Percentiles rank a stretch among this genome's conserved stretches.
These are phyloP conservation scores for Termitomyces titanicus DNA, from an alignment of 768 basidiomycete species.

Conservation along the genomic window DNA sequence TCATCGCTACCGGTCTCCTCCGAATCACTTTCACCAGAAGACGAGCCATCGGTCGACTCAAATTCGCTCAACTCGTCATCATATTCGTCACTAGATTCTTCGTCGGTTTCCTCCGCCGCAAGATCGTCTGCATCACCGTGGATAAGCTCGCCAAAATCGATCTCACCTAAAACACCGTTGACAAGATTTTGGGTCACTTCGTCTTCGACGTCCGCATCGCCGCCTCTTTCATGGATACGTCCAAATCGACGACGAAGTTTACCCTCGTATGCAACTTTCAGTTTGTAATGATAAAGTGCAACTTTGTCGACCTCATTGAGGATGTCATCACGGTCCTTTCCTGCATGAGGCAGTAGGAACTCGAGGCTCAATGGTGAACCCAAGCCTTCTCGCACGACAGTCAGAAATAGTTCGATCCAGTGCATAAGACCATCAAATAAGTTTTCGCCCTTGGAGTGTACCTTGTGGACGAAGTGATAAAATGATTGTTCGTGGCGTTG, in stretches of 20 bases:
- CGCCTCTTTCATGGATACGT: slow-evolving; percentile 39
- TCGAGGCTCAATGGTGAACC: slow-evolving; percentile 78
- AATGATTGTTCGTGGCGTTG: slow-evolving; percentile 93
- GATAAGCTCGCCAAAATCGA: slow-evolving; percentile 79
- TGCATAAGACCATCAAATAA: slow-evolving; percentile 92
- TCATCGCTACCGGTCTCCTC: slow-evolving; percentile 27
- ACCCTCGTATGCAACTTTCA: slow-evolving; percentile 90
- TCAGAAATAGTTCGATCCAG: slow-evolving; percentile 96
- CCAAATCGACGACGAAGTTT: slow-evolving; percentile 87
- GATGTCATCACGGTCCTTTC: slow-evolving; percentile 70
- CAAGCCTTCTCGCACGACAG: slow-evolving; percentile 85
- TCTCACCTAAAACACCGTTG: slow-evolving; percentile 74
- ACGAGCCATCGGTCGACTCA: slow-evolving; percentile 22
- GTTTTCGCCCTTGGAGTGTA: slow-evolving; percentile 93
- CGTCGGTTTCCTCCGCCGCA: slow-evolving; percentile 65
- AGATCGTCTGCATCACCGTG: slow-evolving; percentile 78
- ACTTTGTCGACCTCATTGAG: slow-evolving; percentile 86
- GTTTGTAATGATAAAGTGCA: slow-evolving; percentile 88
- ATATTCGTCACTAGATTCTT: slow-evolving; percentile 39
- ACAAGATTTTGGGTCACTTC: slow-evolving; percentile 81
- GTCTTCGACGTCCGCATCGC: slow-evolving; percentile 69
- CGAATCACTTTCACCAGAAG: slow-evolving; percentile 14
- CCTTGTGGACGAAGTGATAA: slow-evolving; percentile 97
- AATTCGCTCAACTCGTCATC: slow-evolving; percentile 24
- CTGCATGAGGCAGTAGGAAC: slow-evolving; percentile 81